These are phyloP conservation scores for Zasmidium angulare DNA, from an alignment of 2,329 filamentous ascomycete genomes.

Conservation along the genomic window DNA sequence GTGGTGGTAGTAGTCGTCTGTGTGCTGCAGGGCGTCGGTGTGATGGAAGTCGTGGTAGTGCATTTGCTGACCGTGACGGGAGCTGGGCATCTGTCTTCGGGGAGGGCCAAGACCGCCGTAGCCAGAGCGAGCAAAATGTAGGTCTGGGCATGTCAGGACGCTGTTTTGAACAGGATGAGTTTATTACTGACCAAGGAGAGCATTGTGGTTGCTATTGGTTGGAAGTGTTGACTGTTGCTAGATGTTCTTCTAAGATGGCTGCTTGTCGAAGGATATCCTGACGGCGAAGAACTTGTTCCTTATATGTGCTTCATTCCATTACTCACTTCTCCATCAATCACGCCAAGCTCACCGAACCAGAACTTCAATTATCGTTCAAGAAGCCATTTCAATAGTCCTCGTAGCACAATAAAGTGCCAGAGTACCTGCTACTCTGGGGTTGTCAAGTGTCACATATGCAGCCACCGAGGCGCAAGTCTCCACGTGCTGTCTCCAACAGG, in stretches of 20 bases:
- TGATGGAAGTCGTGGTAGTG: not conserved
- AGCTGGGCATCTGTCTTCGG: not conserved
- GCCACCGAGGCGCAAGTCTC: not conserved
- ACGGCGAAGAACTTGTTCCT: not conserved
- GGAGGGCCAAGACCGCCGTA: not conserved
- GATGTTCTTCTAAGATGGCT: not conserved
- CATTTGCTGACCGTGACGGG: not conserved
- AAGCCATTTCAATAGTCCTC: slow-evolving; percentile 2
- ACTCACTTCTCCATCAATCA: not conserved
- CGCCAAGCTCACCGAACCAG: no score
- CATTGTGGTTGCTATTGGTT: no score
- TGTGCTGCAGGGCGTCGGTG: not conserved
- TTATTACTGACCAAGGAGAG: no score
- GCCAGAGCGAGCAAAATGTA: not conserved
- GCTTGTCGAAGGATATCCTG: not conserved
- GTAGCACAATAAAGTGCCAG: not conserved
- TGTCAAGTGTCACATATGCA: not conserved
- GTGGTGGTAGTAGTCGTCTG: not conserved
- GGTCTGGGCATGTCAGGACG: not conserved
- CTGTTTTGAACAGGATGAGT: not conserved
- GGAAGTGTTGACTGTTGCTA: not conserved
- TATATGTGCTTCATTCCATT: not conserved
- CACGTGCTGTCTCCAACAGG: not conserved
- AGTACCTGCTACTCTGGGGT: not conserved
- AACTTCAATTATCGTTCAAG: slow-evolving; percentile 2